These are phyloP conservation scores for Pelargonium citronellum DNA, from an alignment of 441 rosid species.

Conservation along the genomic window DNA sequence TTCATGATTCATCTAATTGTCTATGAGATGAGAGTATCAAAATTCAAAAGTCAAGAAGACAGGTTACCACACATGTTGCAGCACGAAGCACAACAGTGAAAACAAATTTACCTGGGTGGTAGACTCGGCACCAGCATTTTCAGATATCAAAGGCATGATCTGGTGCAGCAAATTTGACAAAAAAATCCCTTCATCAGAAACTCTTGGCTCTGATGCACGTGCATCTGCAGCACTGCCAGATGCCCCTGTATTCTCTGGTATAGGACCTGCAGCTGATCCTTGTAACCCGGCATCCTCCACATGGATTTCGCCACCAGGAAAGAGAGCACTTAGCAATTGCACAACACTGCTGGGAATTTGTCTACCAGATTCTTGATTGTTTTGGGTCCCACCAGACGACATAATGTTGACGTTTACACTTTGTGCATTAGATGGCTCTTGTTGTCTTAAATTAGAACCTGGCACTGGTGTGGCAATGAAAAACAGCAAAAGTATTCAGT, in stretches of 20 bases:
- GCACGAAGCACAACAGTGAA: constrained; percentile 6
- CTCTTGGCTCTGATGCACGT: constrained; percentile 26
- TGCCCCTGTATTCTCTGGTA: constrained; percentile 25
- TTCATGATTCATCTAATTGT: too few relatives aligned
- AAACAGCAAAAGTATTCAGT: neutral
- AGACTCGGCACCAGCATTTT: constrained; percentile 26
- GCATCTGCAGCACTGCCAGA: constrained; percentile 26
- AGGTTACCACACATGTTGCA: neutral
- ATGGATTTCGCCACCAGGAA: constrained; percentile 53
- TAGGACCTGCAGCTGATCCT: constrained; percentile 30
- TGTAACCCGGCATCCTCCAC: constrained; percentile 36
- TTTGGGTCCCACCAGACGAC: constrained; percentile 35
- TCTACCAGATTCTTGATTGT: constrained; percentile 43
- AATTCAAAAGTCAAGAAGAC: too few relatives aligned
- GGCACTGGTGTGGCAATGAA: constrained; percentile 31
- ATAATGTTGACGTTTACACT: constrained; percentile 35
- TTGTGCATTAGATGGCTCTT: constrained; percentile 31
- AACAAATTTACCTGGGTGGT: constrained; percentile 29
- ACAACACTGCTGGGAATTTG: constrained; percentile 37
- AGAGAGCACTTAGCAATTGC: constrained; percentile 43
- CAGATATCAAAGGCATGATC: constrained; percentile 53
- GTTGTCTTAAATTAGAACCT: constrained; percentile 31
- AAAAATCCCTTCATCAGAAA: constrained; percentile 49
- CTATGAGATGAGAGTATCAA: too few relatives aligned
- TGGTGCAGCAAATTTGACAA: constrained; percentile 55